Conservation (phyloP, 164 flowering plant species). For the Berberis vulgaris region DNA sequence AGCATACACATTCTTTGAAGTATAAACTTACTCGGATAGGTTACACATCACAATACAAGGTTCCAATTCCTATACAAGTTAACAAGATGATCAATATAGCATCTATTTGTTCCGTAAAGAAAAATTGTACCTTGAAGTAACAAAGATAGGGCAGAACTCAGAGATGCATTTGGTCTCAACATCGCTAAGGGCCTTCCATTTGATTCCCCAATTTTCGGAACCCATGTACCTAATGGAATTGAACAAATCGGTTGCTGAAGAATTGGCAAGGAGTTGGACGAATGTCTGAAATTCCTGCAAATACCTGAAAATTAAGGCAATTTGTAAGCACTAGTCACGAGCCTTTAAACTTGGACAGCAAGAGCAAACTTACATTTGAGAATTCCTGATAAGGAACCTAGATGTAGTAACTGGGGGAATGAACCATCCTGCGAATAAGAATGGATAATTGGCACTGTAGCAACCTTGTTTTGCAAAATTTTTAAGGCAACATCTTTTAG, state of each 20-base stretch:
- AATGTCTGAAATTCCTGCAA: constrained; percentile 69
- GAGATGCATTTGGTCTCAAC: constrained; percentile 73
- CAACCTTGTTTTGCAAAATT: constrained; percentile 66
- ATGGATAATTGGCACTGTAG: constrained; percentile 74
- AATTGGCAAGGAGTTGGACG: constrained; percentile 39
- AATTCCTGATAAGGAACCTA: constrained; percentile 86
- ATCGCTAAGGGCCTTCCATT: constrained; percentile 58
- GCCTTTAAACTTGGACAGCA: constrained; percentile 4
- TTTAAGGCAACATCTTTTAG: constrained; percentile 70
- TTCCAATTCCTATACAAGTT: too few relatives aligned
- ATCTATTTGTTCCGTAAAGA: neutral
- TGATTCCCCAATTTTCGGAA: constrained; percentile 35
- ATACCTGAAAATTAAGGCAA: constrained; percentile 37
- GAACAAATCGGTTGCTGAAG: constrained; percentile 45
- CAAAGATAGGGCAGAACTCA: constrained; percentile 62
- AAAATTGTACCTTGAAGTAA: constrained; percentile 55
- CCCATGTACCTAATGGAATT: constrained; percentile 86
- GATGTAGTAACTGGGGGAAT: constrained; percentile 77
- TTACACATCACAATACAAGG: too few relatives aligned
- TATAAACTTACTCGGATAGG: too few relatives aligned
- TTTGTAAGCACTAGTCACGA: constrained; percentile 13
- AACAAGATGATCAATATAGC: too few relatives aligned
- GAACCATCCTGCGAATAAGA: constrained; percentile 62
- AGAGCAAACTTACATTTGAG: constrained; percentile 57
- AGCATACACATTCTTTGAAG: too few relatives aligned